Base-by-base conservation (phyloP, 1,284 basidiomycete species). In the Fistulinella staudtii region DNA sequence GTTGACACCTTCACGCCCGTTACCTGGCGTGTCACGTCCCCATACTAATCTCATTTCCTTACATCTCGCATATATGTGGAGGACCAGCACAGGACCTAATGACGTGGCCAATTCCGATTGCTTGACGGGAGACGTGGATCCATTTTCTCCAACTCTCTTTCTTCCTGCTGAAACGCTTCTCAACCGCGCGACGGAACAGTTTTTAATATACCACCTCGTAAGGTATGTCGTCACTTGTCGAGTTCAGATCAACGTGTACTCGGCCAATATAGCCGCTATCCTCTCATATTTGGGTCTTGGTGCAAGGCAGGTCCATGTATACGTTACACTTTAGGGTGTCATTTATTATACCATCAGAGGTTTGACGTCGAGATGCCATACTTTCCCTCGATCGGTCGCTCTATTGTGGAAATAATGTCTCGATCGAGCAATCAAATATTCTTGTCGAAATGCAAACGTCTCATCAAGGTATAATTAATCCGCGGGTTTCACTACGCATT, bases 251-350 rank as follows among this genome's bases (percentile, higher is more conserved):
- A 51, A 52, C 53, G 46, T 50, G 24, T 27, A 46, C 43, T 50
- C 46, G 43, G 49, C 45, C 31, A 36, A n/a, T 34, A 30, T 52
- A 88, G 85, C 54, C 77, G 79, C 3, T 87, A 87, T 64, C 85
- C 85, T 14, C 67, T 86, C 20, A 76, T 87, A 45, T 89, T 89
- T 60, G 86, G 86, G 3, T 60, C 69, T 23, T 80, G 78, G 77
- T 71, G 72, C 55, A 71, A 75, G 68, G 84, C 83, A 62, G 43
- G 56, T 56, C 21, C 28, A 30, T 48, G 34, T 35, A 47, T 49
- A 47, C 55, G 46, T 39, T 24, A 24, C 27, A 29, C 28, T 28
- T 43, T 9, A 20, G 24, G 5, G 13, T 5, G 6, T 41, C n/a
- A 13, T 35, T 47, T 24, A 35, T 21, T 14, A 28, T 45, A 21